Conservation (phyloP, 2,329 filamentous ascomycete species). For the Cytospora paraplurivora region DNA sequence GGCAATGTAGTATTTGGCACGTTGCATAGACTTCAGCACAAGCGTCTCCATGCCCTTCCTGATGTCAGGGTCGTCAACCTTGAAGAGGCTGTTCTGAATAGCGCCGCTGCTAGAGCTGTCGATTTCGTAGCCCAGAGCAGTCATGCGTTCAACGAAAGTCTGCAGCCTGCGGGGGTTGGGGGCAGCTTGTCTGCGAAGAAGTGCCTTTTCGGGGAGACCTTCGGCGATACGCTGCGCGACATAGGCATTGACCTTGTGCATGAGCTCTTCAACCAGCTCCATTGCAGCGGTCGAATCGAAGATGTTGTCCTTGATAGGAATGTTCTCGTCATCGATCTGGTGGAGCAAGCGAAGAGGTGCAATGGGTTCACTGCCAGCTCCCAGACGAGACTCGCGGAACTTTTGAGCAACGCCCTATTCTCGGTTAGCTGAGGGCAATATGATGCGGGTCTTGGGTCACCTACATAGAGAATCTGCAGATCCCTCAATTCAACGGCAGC, state of each 20-base stretch:
- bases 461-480: slow-evolving; percentile 75
- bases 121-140: slow-evolving; percentile 83
- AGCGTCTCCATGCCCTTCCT: slow-evolving; percentile 98
- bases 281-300: slow-evolving; percentile 89
- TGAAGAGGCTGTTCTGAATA: slow-evolving; percentile 93
- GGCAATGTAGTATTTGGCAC: slow-evolving; percentile 91
- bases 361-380: slow-evolving; percentile 75
- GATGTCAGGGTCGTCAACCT: slow-evolving; percentile 82
- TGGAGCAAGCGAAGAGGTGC: slow-evolving; percentile 86
- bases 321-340: slow-evolving; percentile 96
- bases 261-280: slow-evolving; percentile 92
- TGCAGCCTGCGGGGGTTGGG: slow-evolving; percentile 87
- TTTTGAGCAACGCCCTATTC: slow-evolving; percentile 75
- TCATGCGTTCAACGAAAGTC: slow-evolving; percentile 92
- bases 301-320: slow-evolving; percentile 93
- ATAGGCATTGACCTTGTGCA: slow-evolving; percentile 88
- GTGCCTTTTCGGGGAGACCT: slow-evolving; percentile 85
- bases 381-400: slow-evolving; percentile 85
- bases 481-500: slow-evolving; percentile 70
- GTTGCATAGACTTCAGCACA: slow-evolving; percentile 91
- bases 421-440: slow-evolving; percentile 31
- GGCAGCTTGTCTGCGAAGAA: slow-evolving; percentile 82
- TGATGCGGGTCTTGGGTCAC: slow-evolving; percentile 33
- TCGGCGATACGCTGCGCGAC: slow-evolving; percentile 82
- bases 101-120: slow-evolving; percentile 87